Conservation (phyloP, 768 basidiomycete genomes). For the Asterophora parasitica region DNA sequence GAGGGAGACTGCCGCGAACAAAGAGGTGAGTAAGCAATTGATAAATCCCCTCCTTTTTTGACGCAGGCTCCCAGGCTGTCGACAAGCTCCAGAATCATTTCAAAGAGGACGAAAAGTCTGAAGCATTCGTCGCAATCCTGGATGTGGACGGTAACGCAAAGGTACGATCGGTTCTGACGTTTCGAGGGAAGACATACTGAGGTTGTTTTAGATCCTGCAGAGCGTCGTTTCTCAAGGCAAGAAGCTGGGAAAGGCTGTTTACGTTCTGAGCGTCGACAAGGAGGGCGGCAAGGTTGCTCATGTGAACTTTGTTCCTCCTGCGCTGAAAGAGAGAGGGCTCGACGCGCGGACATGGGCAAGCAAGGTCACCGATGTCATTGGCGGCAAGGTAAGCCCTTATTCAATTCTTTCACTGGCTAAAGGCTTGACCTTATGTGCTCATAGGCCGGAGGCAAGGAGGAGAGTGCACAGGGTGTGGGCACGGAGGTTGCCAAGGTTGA, state of each 20-base stretch:
- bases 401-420: neutral
- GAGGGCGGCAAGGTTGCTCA: conserved; percentile 77
- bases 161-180: conserved; percentile 31
- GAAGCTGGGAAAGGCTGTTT: conserved; percentile 77
- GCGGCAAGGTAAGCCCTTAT: conserved; percentile 71
- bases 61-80: conserved; percentile 46
- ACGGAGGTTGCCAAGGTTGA: conserved; percentile 52
- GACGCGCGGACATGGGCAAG: conserved; percentile 89
- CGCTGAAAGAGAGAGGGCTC: conserved; percentile 55
- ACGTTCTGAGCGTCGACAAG: conserved; percentile 78
- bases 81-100: conserved; percentile 72
- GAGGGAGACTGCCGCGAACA: conserved; percentile 68
- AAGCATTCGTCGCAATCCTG: conserved; percentile 65
- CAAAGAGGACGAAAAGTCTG: conserved; percentile 64
- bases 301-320: conserved; percentile 70
- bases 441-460: conserved; percentile 94
- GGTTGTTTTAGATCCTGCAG: conserved; percentile 57
- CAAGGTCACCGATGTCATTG: conserved; percentile 71
- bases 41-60: neutral
- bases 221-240: conserved; percentile 72
- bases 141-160: conserved; percentile 85
- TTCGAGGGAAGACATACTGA: conserved; percentile 1
- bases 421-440: conserved; percentile 1
- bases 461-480: conserved; percentile 87
- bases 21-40: conserved; percentile 49